phyloP scores from a whole-genome alignment of 345 rosid genomes.

The Gossypium herbaceum region DNA sequence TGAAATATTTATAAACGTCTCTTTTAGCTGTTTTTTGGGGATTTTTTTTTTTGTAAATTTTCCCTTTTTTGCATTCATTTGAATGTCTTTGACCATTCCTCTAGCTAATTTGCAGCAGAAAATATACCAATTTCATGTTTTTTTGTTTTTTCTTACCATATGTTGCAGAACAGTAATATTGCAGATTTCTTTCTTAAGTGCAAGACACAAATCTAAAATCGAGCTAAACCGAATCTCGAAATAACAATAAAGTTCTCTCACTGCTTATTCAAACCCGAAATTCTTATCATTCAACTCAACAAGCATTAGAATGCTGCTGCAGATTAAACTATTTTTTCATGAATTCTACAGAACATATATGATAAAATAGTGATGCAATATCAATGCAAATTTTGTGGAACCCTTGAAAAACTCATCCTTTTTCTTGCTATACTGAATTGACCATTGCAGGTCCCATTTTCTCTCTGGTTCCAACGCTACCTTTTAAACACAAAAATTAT shows the following conservation, averaged over 20 bases:
- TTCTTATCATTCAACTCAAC: background rate
- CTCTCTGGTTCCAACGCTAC: background rate
- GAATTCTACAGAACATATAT: no score
- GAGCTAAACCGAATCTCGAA: no score
- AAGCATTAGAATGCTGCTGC: background rate
- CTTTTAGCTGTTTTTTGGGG: background rate
- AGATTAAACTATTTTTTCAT: background rate
- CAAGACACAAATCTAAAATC: no score
- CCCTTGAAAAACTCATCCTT: background rate
- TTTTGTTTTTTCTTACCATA: background rate
- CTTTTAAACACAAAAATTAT: background rate
- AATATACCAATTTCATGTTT: background rate
- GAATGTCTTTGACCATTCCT: background rate
- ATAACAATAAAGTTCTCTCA: no score
- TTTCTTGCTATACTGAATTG: background rate
- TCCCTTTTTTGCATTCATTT: background rate
- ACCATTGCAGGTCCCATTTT: background rate
- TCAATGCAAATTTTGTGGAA: background rate
- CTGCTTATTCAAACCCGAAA: background rate
- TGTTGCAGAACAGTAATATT: background rate
- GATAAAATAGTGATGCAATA: no score
- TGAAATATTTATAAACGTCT: slow-evolving; percentile 5
- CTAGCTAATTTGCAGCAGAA: background rate
- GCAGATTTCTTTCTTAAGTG: background rate
- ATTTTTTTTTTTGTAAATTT: background rate